Base-by-base conservation (phyloP, 106 monocot species). In the Phalaenopsis aphrodite region DNA sequence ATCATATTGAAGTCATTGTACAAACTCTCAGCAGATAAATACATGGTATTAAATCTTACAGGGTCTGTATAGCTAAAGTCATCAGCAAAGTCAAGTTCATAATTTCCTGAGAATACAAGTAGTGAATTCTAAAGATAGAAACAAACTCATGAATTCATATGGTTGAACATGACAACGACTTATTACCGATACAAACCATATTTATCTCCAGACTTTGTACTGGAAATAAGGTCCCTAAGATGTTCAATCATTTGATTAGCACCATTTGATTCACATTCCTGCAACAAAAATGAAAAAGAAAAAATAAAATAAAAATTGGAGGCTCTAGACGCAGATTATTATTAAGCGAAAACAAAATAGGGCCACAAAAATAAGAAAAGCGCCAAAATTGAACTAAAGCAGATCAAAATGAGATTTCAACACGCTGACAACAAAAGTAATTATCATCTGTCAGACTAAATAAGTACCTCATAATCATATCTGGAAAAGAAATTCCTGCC, bases 401-500 rank as follows among this genome's bases (percentile, higher is more conserved):
- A 61, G 69, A 39, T 69, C 23, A 69, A 69, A 39, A 69, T 69
- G 3, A 69, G 38, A 69, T 69, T 69, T 69, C 69, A 21, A 21
- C 39, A 69, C n/a, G 23, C 15, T 69, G 0, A 36, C 11, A 69
- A 69, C 4, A 41, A 14, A 14, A 37, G 38, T 39, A 69, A 2
- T 69, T 39, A 38, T 69, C 38, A 69, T 38, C 69, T 69, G 69
- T 69, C 19, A 69, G 69, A 69, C 11, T 48, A 11, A 30, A 71
- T n/a, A 12, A 24, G 55, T 85, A 95, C 99, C 92, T 99, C 99
- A 75, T 95, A 99, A 86, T 99, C 99, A 67, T 95, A 99, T 99
- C 99, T 93, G 5, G 99, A 99, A 78, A 99, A 99, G 78, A 95
- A 99, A 77, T 99, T 99, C 55, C 99, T 86, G 46, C 99, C 95